Percentiles rank a stretch among this genome's conserved stretches.
Conservation (phyloP, 2,329 filamentous ascomycete genomes). For the Arthrobotrys conoides region DNA sequence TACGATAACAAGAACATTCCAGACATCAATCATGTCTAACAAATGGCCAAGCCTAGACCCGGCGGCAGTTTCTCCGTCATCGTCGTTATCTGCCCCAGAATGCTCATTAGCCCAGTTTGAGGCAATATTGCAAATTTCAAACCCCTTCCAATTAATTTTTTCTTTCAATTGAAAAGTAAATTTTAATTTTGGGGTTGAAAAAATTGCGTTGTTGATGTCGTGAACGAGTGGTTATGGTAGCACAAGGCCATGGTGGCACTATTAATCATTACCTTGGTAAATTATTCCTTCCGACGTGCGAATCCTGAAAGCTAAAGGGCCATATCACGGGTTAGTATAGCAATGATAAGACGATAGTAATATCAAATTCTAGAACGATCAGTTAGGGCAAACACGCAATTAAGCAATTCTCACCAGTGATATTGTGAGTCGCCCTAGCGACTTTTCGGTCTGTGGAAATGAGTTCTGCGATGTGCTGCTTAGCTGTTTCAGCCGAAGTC, state of each 20-base stretch:
- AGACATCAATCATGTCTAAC: slow-evolving; percentile 94
- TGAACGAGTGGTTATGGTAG: slow-evolving; percentile 14
- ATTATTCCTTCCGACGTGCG: slow-evolving; percentile 51
- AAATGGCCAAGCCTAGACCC: slow-evolving; percentile 87
- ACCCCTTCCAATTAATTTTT: not conserved
- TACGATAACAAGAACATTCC: slow-evolving; percentile 93
- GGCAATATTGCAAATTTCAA: not conserved
- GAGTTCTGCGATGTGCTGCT: slow-evolving; percentile 79
- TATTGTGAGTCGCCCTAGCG: slow-evolving; percentile 92
- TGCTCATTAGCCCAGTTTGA: slow-evolving; percentile 23
- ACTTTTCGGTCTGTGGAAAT: slow-evolving; percentile 86
- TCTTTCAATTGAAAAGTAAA: not conserved
- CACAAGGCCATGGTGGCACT: not conserved
- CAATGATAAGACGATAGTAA: not conserved
- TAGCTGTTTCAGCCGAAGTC: slow-evolving; percentile 78
- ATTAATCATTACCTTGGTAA: slow-evolving; percentile 57
- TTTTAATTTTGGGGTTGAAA: slow-evolving; percentile 18
- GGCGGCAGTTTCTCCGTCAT: slow-evolving; percentile 95
- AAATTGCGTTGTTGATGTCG: slow-evolving; percentile 37
- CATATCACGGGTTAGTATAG: slow-evolving; percentile 26
- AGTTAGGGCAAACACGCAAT: slow-evolving; percentile 22
- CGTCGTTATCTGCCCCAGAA: slow-evolving; percentile 79
- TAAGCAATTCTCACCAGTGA: slow-evolving; percentile 70
- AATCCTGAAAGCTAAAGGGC: slow-evolving; percentile 59
- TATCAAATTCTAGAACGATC: slow-evolving; percentile 17